Evolutionary conservation across 2,329 filamentous ascomycete species (phyloP), one percentile per base, ranked within the genome.

Genomic region (Exophiala aquamarina): DNA sequence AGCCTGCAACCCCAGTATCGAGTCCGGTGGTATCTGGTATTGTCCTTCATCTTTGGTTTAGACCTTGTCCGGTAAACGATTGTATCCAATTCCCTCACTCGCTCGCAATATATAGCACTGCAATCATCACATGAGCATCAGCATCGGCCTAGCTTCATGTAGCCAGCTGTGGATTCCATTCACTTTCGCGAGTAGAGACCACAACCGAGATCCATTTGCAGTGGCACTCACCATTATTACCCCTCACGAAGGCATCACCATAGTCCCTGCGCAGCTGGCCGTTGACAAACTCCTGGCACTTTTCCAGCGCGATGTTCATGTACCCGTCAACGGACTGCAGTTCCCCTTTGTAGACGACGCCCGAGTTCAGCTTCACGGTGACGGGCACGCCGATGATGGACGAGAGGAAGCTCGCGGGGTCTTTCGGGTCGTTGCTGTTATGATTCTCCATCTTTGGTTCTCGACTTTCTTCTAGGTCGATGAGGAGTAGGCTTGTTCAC

Each of bases 221-320:
- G 6, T 6, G 23, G 23, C 18, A 47, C 31, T 38, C 32, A 94
- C 92, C 92, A 64, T 97, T 97, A 72, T 97, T 97, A 59, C 92
- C 92, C 68, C 92, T 81, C 48, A 97, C 87, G 67, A 97, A 97
- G 4, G 92, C 89, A 75, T 97, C 92, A 6, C 92, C 92, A 66
- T 95, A 96, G 44, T 81, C 87, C 61, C 88, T 81, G 61, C 87
- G 81, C 70, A 92, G 82, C 56, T 83, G 81, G 33, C 91, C 92
- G 63, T 95, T 86, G 59, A 96, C 86, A 60, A 85, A 90, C 71
- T 98, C 93, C 57, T 89, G 85, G 15, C 90, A 95, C 72, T 95
- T 93, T 70, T 98, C 93, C 21, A 98, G 81, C 10, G 93, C 92
- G 66, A 98, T 96, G 73, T 98, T 98, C 93, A 98, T 98, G 73